Evolutionary conservation across 768 basidiomycete genomes (phyloP).

Genomic region (Pisolithus marmoratus): DNA sequence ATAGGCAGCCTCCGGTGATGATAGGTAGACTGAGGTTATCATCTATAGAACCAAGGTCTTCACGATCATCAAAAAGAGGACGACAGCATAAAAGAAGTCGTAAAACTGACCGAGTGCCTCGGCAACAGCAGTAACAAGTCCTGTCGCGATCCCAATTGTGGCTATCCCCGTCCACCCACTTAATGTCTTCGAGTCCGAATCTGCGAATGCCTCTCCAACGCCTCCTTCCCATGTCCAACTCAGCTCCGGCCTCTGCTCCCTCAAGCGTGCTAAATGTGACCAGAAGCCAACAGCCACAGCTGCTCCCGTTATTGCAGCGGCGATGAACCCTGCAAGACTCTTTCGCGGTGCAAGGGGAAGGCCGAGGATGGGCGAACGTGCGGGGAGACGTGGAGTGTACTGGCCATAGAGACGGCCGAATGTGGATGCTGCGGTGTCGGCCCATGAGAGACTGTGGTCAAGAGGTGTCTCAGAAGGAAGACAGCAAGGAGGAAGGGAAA

Average conservation of each 20-base stretch:
- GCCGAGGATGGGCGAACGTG: constrained; percentile 33
- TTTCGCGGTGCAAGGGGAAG: constrained; percentile 79
- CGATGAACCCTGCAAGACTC: constrained; percentile 78
- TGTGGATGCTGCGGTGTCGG: constrained; percentile 90
- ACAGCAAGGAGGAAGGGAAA: neutral
- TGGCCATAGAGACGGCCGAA: constrained; percentile 80
- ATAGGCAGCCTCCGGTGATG: constrained; percentile 70
- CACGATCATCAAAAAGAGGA: constrained; percentile 1
- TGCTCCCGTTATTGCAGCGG: constrained; percentile 69
- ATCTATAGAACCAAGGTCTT: constrained; percentile 80
- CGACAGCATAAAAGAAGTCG: neutral
- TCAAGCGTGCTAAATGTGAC: constrained; percentile 51
- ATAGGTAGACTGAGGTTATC: constrained; percentile 90
- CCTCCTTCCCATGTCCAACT: constrained; percentile 58
- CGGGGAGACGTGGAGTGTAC: constrained; percentile 58
- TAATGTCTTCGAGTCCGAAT: constrained; percentile 9
- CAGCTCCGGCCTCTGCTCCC: constrained; percentile 27
- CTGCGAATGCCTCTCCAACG: constrained; percentile 28
- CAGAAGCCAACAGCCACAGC: constrained; percentile 67
- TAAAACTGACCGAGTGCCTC: constrained; percentile 75
- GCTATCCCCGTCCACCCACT: constrained; percentile 42
- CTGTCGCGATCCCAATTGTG: constrained; percentile 56
- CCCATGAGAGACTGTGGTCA: constrained; percentile 78
- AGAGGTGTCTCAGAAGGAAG: constrained; percentile 1
- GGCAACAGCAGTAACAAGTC: constrained; percentile 77